Evolutionary conservation across 148 eudicot genomes (phyloP).

Genomic region (Simmondsia chinensis): DNA sequence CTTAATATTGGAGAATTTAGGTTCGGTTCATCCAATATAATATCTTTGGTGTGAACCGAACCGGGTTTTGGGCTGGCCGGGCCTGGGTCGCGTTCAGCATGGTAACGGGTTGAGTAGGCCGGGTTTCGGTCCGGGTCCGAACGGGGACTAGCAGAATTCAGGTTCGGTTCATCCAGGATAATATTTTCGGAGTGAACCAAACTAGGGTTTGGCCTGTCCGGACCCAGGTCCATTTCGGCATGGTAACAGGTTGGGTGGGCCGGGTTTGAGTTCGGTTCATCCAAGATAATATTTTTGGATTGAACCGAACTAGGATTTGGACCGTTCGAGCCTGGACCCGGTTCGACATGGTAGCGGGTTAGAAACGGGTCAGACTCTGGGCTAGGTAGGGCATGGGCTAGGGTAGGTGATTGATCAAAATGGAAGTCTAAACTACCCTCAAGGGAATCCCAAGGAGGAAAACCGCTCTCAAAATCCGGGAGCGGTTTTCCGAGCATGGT

Average conservation of each 20-base stretch:
- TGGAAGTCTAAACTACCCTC: slow-evolving; percentile 21
- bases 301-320: not conserved
- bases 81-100: no score
- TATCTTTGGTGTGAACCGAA: no score
- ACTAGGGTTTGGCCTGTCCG: slow-evolving; percentile 7
- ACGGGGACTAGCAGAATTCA: not conserved
- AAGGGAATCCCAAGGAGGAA: slow-evolving; percentile 29
- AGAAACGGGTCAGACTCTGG: not conserved
- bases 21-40: slow-evolving; percentile 3
- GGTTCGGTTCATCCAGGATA: slow-evolving; percentile 11
- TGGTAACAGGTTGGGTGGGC: slow-evolving; percentile 4
- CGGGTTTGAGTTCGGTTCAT: slow-evolving; percentile 1
- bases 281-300: no score
- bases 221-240: slow-evolving; percentile 9
- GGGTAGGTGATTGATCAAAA: slow-evolving; percentile 6
- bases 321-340: slow-evolving; percentile 6
- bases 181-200: slow-evolving; percentile 10
- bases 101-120: no score
- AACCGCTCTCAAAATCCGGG: slow-evolving; percentile 15
- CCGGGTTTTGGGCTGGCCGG: no score
- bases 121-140: not conserved
- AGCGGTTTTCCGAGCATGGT: slow-evolving; percentile 16
- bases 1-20: not conserved
- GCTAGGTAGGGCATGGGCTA: not conserved
- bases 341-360: slow-evolving; percentile 9